Evolutionary conservation across 1,284 basidiomycete genomes (phyloP), one percentile per base, ranked within the genome.

Genomic region (Moniliella sp.): DNA sequence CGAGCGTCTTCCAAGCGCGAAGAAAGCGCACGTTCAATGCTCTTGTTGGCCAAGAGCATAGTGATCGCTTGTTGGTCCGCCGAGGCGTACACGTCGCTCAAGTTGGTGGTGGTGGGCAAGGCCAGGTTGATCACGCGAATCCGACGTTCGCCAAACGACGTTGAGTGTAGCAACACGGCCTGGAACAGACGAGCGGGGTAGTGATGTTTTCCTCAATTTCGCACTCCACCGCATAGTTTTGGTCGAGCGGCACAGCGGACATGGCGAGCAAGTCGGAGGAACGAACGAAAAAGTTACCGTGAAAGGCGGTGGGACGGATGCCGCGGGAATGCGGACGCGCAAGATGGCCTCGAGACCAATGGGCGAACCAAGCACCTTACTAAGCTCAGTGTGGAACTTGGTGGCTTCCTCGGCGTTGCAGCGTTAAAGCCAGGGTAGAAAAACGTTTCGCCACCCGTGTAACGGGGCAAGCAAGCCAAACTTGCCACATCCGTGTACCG

Each of bases 371-470:
- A 99, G 64, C 13, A 91, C 80, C 50, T 80, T 75, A 18, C 82
- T 80, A 53, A 97, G 88, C 62, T 97, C 91, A 51, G 86, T 84
- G 0, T 88, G 82, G 54, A 99, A 94, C 64, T 94, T 94, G 64
- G 88, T 70, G 1, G 88, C 88, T 54, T 97, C 91, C 61, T 97
- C 88, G 7, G 79, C 70, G 25, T 84, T 73, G 2, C 73, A 5
- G 91, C 91, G 59, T 91, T 93, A 69, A 97, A 97, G 4, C 82
- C 82, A 12, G 88, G 91, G 63, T 97, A 97, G 63, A 88, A 91
- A 66, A 84, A 97, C 0, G 88, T 93, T 61, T 93, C 81, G 26
- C 91, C 91, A 37, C 86, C 82, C 10, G 91, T 97, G 64, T 99
- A 97, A 53, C 88, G 78, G 9, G 91, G 91, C 18, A 99, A 68